Conservation (phyloP, 306 rosid species). For the Trifolium repens region DNA sequence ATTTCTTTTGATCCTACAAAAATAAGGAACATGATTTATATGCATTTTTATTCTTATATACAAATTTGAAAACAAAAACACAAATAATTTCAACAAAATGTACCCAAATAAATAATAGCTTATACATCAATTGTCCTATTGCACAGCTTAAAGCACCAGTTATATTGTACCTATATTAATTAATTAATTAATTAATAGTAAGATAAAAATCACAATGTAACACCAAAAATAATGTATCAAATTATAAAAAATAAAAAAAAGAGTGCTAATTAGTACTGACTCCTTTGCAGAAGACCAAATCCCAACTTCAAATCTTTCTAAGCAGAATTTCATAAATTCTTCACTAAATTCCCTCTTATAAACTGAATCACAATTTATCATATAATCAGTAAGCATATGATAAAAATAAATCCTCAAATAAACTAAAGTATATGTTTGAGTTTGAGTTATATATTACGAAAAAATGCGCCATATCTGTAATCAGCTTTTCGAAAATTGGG, state of each 20-base stretch:
- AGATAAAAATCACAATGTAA: background rate
- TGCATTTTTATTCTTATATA: background rate
- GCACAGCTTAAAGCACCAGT: conserved; percentile 8
- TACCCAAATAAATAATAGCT: conserved; percentile 45
- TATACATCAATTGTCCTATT: background rate
- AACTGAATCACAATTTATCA: conserved; percentile 16
- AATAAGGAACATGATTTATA: background rate
- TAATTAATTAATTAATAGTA: too few relatives aligned
- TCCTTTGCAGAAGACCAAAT: conserved; percentile 47
- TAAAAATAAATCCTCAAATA: background rate
- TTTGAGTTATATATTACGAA: conserved; percentile 16
- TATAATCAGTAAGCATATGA: background rate
- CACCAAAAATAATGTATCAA: background rate
- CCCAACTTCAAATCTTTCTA: conserved; percentile 53
- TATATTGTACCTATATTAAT: conserved; percentile 26
- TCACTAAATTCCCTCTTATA: conserved; percentile 36
- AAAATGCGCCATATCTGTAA: background rate
- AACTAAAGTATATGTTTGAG: background rate
- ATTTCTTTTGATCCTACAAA: conserved; percentile 13
- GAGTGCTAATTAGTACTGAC: background rate
- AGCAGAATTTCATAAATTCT: conserved; percentile 47
- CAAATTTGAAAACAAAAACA: background rate
- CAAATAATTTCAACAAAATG: background rate
- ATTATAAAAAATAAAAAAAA: background rate
- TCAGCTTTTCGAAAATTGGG: background rate